Evolutionary conservation across 2,329 filamentous ascomycete species (phyloP), one percentile per base, ranked within the genome.

Genomic region (Xylaria sp.): DNA sequence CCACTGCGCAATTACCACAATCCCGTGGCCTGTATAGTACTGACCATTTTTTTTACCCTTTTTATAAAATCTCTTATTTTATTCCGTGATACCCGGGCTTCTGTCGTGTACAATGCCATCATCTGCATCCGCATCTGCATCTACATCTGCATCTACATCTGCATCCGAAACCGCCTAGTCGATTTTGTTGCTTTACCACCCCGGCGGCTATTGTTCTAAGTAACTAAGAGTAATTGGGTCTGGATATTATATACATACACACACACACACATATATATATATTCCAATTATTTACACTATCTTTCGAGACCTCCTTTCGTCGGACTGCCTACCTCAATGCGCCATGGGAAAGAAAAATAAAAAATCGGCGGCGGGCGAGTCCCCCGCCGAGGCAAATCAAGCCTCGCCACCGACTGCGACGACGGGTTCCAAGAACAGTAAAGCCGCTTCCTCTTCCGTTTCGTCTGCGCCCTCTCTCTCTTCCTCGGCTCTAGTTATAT

Each of bases 401-500:
- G 70, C 71, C 62, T 71, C 66, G 75, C 75, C 69, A 68, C 65
- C 56, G 19, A 45, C 63, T 53, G 19, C 57, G 54, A 59, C 30
- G 2, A 32, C 30, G 21, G 5, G 50, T 21, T 32, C 61, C 12
- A 72, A 56, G 50, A 71, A 60, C 64, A 74, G 71, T 53, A 66
- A 68, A 42, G 45, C 61, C 5, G 36, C 57, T 19, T 56, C 65
- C 9, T 42, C 72, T 42, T 58, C 70, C 3, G 30, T 53, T 24
- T 56, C 65, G 11, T 42, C 72, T 47, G 58, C 70, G n/a, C 66
- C 72, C 30, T 65, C 78, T 57, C 79, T 79, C 21, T 80, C 82
- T 48, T 81, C 81, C 58, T 85, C 86, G 69, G 81, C 86, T 48
- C 80, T 90, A 51, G 85, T 88, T 59, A 89, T 89, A 70, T 90